These are phyloP conservation scores for Coniochaeta prunicola DNA, from an alignment of 2,329 filamentous ascomycete species.

Conservation along the genomic window DNA sequence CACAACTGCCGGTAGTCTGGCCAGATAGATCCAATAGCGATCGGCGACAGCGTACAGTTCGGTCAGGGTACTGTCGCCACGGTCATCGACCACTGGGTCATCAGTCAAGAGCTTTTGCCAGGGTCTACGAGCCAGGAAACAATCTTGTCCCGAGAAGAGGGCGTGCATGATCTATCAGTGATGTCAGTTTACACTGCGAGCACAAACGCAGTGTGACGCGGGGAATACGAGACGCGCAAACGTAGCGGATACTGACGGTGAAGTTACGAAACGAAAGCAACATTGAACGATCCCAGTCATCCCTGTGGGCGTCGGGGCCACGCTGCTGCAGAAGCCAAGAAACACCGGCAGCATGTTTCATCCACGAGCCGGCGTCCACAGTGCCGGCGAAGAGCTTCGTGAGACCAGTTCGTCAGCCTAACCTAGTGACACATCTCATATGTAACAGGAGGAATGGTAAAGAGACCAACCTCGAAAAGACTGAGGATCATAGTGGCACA, in stretches of 20 bases:
- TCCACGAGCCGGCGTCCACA: conserved; percentile 25
- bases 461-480: conserved; percentile 25
- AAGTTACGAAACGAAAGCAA: conserved; percentile 28
- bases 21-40: conserved; percentile 24
- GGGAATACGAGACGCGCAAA: background rate
- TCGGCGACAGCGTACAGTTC: conserved; percentile 20
- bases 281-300: conserved; percentile 28
- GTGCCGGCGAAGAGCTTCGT: conserved; percentile 34
- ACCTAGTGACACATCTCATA: background rate
- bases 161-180: conserved; percentile 27
- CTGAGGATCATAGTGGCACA: conserved; percentile 32
- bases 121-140: conserved; percentile 26
- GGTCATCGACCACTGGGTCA: conserved; percentile 12
- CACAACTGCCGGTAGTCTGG: conserved; percentile 25
- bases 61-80: conserved; percentile 8
- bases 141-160: conserved; percentile 27
- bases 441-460: background rate
- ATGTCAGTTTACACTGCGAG: background rate
- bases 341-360: conserved; percentile 30
- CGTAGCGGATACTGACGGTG: conserved; percentile 19
- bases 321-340: conserved; percentile 29
- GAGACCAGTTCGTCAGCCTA: background rate
- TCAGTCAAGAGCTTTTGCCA: conserved; percentile 25
- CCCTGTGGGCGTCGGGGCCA: conserved; percentile 25
- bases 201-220: background rate